Evolutionary conservation across 768 basidiomycete species (phyloP).

Genomic region (Macrocybe gigantea): DNA sequence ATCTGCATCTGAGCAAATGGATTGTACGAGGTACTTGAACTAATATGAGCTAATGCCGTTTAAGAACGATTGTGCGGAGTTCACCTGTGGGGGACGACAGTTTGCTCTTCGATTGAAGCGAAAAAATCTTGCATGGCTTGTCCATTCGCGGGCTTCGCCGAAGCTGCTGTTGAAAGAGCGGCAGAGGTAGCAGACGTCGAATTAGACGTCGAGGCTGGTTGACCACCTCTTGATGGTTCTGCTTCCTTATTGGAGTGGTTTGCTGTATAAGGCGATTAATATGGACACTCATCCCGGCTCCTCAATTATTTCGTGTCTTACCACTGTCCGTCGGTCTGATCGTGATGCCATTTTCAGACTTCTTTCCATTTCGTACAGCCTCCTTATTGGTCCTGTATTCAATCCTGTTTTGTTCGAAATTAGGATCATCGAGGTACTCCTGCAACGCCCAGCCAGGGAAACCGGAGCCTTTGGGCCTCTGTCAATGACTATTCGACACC

Average conservation of each 20-base stretch:
- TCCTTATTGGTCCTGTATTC: conserved; percentile 87
- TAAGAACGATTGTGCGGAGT: too few relatives aligned
- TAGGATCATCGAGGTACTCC: conserved; percentile 94
- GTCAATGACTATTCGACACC: neutral
- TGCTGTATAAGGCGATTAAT: too few relatives aligned
- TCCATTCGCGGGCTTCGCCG: conserved; percentile 14
- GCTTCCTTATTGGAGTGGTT: too few relatives aligned
- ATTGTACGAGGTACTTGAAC: conserved; percentile 59
- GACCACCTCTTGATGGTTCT: too few relatives aligned
- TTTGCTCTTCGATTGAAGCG: conserved; percentile 77
- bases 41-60: conserved; percentile 29
- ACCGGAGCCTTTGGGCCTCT: conserved; percentile 69
- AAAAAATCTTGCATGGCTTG: conserved; percentile 82
- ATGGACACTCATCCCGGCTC: too few relatives aligned
- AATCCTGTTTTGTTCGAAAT: conserved; percentile 90
- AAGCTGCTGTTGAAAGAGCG: conserved; percentile 3
- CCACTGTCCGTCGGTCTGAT: too few relatives aligned
- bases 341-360: conserved; percentile 4
- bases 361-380: conserved; percentile 40
- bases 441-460: conserved; percentile 90
- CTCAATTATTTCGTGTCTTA: too few relatives aligned
- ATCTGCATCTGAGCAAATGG: conserved; percentile 69
- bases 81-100: conserved; percentile 14
- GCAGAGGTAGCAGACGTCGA: conserved; percentile 2
- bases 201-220: too few relatives aligned